A percentile compares a stretch with the other conserved stretches of the same genome.
These are phyloP conservation scores for Pouteria glomerata DNA, from an alignment of 148 eudicot genomes.

Conservation along the genomic window DNA sequence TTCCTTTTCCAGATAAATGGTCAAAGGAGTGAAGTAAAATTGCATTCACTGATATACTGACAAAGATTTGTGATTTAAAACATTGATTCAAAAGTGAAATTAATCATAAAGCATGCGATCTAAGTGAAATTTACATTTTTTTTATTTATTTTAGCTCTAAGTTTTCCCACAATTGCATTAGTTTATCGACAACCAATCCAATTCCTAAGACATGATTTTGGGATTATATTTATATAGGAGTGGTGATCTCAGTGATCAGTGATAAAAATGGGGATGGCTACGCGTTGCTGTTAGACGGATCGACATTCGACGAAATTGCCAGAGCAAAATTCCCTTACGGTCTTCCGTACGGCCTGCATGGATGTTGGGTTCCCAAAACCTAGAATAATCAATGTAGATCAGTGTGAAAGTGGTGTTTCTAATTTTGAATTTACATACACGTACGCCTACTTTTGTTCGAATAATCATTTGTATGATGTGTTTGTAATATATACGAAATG, in stretches of 20 bases:
- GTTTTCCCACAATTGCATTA: no score
- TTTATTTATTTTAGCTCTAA: background rate
- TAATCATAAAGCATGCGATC: no score
- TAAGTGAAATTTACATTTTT: background rate
- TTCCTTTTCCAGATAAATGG: no score
- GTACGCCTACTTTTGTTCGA: no score
- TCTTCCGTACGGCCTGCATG: constrained; percentile 95
- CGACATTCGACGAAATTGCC: constrained; percentile 80
- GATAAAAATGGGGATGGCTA: constrained; percentile 87
- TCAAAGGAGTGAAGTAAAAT: no score
- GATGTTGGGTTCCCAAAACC: constrained; percentile 84
- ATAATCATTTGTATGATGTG: background rate
- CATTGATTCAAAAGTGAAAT: no score
- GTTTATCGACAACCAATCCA: no score
- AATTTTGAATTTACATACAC: no score
- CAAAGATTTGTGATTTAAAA: no score
- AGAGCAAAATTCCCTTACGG: constrained; percentile 95
- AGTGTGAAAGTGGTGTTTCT: background rate
- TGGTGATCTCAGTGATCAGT: constrained; percentile 81
- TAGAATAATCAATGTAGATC: background rate
- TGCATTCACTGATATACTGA: no score
- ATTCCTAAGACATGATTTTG: no score
- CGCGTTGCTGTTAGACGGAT: constrained; percentile 72
- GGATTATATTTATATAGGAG: constrained; percentile 49
- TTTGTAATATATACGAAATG: background rate